Evolutionary conservation across 2,329 filamentous ascomycete species (phyloP).

Genomic region (Fusarium sp.): DNA sequence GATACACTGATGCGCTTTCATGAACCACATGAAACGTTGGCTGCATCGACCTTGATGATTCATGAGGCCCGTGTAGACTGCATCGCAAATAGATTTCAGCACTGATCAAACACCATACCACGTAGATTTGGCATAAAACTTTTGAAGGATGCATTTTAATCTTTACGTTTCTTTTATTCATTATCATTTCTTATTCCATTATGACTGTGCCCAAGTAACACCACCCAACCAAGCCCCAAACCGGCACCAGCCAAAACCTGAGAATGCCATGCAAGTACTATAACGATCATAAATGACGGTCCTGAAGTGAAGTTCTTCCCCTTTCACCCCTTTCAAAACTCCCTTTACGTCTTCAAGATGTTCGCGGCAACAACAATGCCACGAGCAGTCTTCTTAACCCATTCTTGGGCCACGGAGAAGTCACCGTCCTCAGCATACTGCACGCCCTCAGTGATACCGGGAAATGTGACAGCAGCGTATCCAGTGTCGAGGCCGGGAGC

Average conservation of each 20-base stretch:
- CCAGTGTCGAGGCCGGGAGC: conserved; percentile 59
- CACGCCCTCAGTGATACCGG: conserved; percentile 74
- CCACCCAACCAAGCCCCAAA: neutral
- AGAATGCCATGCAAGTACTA: neutral
- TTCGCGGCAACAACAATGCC: conserved; percentile 48
- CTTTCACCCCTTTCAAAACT: fast-evolving
- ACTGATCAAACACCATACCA: neutral
- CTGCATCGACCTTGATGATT: neutral
- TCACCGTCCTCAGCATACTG: conserved; percentile 56
- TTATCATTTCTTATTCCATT: neutral
- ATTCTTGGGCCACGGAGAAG: conserved; percentile 45
- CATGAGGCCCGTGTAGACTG: fast-evolving
- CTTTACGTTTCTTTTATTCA: fast-evolving
- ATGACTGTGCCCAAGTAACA: neutral
- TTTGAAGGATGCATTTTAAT: fast-evolving
- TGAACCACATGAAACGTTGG: neutral
- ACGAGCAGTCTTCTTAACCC: conserved; percentile 49
- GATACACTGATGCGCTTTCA: neutral
- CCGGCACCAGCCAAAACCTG: neutral
- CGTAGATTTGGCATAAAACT: neutral
- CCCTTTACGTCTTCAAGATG: conserved; percentile 42
- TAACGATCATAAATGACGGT: conserved; percentile 7
- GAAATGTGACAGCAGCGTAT: conserved; percentile 54
- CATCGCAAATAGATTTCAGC: fast-evolving
- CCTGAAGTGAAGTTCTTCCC: neutral